A percentile compares a stretch with the other conserved stretches of the same genome.
Evolutionary conservation across 805 yeast genomes (phyloP).

Genomic region (Candida coquimbonensis): DNA sequence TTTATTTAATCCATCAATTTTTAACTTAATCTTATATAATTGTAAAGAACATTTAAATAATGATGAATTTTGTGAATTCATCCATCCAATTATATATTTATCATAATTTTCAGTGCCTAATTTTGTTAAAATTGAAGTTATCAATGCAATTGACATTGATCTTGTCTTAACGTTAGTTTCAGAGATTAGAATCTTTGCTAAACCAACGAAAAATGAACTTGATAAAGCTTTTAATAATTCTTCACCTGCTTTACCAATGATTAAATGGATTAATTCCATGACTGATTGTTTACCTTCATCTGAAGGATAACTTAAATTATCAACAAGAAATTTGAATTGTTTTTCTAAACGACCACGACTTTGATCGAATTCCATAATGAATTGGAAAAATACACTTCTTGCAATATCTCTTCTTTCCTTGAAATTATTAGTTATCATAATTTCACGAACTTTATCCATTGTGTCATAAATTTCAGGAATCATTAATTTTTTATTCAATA

Average conservation of each 20-base stretch:
- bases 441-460: constrained; percentile 71
- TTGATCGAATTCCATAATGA: constrained; percentile 91
- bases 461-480: constrained; percentile 87
- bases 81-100: constrained; percentile 49
- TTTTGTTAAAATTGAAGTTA: constrained; percentile 47
- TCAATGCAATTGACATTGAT: constrained; percentile 67
- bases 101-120: constrained; percentile 33
- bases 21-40: constrained; percentile 56
- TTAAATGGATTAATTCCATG: constrained; percentile 72
- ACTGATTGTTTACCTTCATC: constrained; percentile 85
- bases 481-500: constrained; percentile 66
- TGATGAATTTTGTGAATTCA: constrained; percentile 40
- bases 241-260: constrained; percentile 58
- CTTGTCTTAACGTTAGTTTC: constrained; percentile 78
- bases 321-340: constrained; percentile 73
- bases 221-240: constrained; percentile 55
- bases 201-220: constrained; percentile 74
- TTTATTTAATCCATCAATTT: constrained; percentile 21
- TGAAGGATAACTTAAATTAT: constrained; percentile 77
- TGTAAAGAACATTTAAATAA: constrained; percentile 70
- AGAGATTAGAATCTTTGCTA: constrained; percentile 68
- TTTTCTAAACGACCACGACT: constrained; percentile 78
- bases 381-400: constrained; percentile 74
- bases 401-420: constrained; percentile 78
- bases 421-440: constrained; percentile 86